Percentiles rank a stretch among this genome's conserved stretches.
Conservation (phyloP, 208 protist genomes). For the Crithidia bombi region DNA sequence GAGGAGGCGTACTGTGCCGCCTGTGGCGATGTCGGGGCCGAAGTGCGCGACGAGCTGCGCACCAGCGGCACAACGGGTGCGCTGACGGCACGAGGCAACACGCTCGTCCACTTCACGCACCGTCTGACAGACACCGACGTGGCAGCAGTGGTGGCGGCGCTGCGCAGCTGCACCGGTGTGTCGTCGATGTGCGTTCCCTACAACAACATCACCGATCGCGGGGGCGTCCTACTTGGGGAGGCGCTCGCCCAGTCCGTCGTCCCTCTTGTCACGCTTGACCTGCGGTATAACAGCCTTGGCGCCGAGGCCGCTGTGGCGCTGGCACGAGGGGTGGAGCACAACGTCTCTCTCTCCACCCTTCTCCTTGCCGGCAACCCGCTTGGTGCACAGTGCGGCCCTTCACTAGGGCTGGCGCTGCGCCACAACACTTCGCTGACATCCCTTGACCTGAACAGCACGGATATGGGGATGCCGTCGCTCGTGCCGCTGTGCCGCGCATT, state of each 20-base stretch:
- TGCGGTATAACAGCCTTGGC: conserved; percentile 68
- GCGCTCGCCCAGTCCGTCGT: conserved; percentile 38
- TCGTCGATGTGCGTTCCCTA: conserved; percentile 59
- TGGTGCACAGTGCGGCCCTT: conserved; percentile 40
- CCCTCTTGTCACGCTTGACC: conserved; percentile 53
- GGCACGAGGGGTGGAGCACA: conserved; percentile 30
- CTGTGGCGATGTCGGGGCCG: conserved; percentile 42
- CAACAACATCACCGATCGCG: conserved; percentile 63
- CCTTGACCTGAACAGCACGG: conserved; percentile 63
- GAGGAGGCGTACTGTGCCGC: conserved; percentile 45
- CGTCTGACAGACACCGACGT: conserved; percentile 70
- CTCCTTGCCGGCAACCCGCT: conserved; percentile 64
- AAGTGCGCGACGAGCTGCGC: conserved; percentile 50
- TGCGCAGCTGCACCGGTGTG: conserved; percentile 27
- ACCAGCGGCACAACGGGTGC: conserved; percentile 22
- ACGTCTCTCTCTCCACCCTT: conserved; percentile 38
- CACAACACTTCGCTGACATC: conserved; percentile 36
- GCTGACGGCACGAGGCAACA: conserved; percentile 59
- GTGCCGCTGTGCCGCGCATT: conserved; percentile 51
- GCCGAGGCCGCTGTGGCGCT: conserved; percentile 49
- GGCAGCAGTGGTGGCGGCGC: conserved; percentile 44
- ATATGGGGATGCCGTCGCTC: conserved; percentile 62
- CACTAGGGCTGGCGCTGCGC: conserved; percentile 44
- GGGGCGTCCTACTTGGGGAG: conserved; percentile 47
- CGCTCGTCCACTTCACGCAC: conserved; percentile 58